Percentiles rank a stretch among this genome's conserved stretches.
phyloP scores from a whole-genome alignment of 2,329 filamentous ascomycete species.

The Penicillium sp. region DNA sequence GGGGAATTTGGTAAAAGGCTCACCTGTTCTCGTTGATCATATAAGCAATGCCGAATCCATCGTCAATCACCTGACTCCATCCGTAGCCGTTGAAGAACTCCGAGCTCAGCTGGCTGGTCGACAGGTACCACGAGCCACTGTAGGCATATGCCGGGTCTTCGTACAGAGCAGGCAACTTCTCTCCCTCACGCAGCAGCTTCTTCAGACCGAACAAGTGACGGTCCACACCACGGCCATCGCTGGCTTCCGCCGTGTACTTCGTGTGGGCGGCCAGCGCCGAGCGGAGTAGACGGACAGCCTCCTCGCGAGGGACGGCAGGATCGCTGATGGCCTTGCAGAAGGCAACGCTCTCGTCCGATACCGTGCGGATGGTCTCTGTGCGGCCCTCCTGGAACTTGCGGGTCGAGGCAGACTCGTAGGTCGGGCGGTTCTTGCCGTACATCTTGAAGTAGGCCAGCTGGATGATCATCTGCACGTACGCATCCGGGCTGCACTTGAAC shows the following conservation, averaged over 20 bases:
- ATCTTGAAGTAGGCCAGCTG: slow-evolving; percentile 98
- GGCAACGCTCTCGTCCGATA: slow-evolving; percentile 81
- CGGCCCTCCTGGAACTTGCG: slow-evolving; percentile 92
- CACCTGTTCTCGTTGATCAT: slow-evolving; percentile 99
- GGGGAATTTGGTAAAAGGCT: slow-evolving; percentile 20
- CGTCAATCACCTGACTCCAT: slow-evolving; percentile 95
- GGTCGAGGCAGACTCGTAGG: slow-evolving; percentile 92
- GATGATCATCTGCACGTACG: slow-evolving; percentile 97
- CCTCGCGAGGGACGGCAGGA: slow-evolving; percentile 52
- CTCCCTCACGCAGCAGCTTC: slow-evolving; percentile 70
- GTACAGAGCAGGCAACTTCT: slow-evolving; percentile 74
- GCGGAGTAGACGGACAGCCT: slow-evolving; percentile 66
- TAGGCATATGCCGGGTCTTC: slow-evolving; percentile 78
- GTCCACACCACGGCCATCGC: slow-evolving; percentile 87
- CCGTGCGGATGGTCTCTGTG: slow-evolving; percentile 87
- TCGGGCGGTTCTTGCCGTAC: slow-evolving; percentile 94
- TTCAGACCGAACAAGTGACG: slow-evolving; percentile 95
- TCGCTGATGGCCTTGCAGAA: slow-evolving; percentile 86
- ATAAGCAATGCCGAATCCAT: slow-evolving; percentile 93
- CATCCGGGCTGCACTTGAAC: slow-evolving; percentile 95
- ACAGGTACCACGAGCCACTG: slow-evolving; percentile 80
- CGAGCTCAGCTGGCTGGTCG: slow-evolving; percentile 77
- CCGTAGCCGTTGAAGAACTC: slow-evolving; percentile 99
- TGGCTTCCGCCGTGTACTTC: slow-evolving; percentile 82
- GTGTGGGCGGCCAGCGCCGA: slow-evolving; percentile 72